Evolutionary conservation across 2,329 filamentous ascomycete genomes (phyloP), one percentile per base, ranked within the genome.

Genomic region (Thielaviopsis populi): DNA sequence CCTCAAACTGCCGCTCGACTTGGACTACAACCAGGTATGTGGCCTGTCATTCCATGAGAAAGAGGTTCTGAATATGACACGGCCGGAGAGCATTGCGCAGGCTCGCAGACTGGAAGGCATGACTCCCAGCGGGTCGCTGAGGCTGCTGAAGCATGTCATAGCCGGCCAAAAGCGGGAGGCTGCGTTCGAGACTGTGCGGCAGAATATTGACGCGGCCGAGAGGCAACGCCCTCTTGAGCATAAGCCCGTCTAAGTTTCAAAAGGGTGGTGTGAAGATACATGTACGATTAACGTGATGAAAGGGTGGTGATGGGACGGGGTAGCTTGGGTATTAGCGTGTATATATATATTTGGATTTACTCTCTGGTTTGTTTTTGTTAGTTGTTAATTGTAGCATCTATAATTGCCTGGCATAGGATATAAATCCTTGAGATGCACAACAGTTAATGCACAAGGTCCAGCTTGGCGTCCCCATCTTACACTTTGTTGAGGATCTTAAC

Each of bases 1-100:
- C 7, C 74, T 96, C 15, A 76, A 77, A 15, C 75, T 99, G 13
- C 90, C 92, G 0, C 68, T 78, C 0, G 84, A 91, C 68, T 72
- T 97, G 15, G 84, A 96, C 69, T 99, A 96, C 70, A 79, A 83
- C 53, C 70, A 74, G 13, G 80, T 99, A 0, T 77, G 80, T 41
- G 91, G 91, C 0, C 77, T 99, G 62, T 91, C 88, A 64, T 81
- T 84, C 43, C 91, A 89, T 65, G 94, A 97, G 76, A 86, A 83
- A 73, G 79, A 83, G 33, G 80, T 86, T 3, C 77, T 99, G 42
- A 80, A 82, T 65, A 76, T 78, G 1, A 87, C 89, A 1, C 78
- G 83, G 61, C 94, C 94, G 0, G 89, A 95, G 74, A 95, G 83
- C 66, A 78, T 99, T 24, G 92, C 89, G 0, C 94, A 96, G 79